Evolutionary conservation across 805 yeast genomes (phyloP).

Genomic region (Zygosaccharomyces bailii): DNA sequence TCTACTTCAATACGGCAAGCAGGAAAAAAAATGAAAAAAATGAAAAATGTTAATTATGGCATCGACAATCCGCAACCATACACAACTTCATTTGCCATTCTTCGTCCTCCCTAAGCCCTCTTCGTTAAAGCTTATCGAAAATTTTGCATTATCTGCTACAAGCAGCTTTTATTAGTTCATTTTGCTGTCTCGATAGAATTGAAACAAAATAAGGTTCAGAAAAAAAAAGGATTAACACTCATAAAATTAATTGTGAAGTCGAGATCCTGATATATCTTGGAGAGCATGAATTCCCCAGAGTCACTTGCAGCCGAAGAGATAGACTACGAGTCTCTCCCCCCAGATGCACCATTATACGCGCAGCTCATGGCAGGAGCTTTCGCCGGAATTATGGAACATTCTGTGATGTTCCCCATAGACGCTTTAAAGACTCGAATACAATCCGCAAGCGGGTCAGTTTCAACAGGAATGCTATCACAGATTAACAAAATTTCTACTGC

Average conservation of each 20-base stretch:
- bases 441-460: constrained; percentile 34
- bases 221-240: constrained; percentile 1
- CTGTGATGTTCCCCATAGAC: constrained; percentile 94
- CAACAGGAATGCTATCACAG: constrained; percentile 51
- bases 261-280: neutral
- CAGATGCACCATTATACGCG: constrained; percentile 73
- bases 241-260: neutral
- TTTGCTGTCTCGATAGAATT: constrained; percentile 1
- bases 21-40: neutral
- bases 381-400: constrained; percentile 99
- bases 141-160: neutral
- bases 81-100: neutral
- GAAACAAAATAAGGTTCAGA: neutral
- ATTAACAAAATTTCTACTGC: constrained; percentile 73
- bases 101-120: neutral
- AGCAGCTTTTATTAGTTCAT: neutral
- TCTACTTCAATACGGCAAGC: constrained; percentile 1
- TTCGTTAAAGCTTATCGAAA: neutral
- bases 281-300: constrained; percentile 15
- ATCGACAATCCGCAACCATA: neutral
- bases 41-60: neutral
- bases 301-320: constrained; percentile 42
- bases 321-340: constrained; percentile 92
- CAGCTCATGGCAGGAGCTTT: constrained; percentile 92
- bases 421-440: constrained; percentile 97